Evolutionary conservation across 371 early-diverging fungal species (phyloP).

Genomic region (Zychaea mexicana): DNA sequence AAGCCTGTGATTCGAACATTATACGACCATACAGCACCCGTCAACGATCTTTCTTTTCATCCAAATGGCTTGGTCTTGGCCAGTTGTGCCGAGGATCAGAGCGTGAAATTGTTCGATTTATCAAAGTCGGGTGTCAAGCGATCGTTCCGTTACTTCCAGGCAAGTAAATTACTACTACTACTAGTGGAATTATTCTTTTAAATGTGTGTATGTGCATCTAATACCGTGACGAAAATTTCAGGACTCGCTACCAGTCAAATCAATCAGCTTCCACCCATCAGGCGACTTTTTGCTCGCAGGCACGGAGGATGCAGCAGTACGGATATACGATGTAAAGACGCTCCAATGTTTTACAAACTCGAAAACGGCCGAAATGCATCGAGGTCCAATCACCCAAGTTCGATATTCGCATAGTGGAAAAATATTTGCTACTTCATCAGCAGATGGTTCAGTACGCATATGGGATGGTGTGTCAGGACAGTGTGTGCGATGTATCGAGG

Average conservation of each 20-base stretch:
- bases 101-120: slow-evolving; percentile 89
- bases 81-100: slow-evolving; percentile 83
- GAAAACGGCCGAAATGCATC: slow-evolving; percentile 55
- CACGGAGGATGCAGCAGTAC: slow-evolving; percentile 75
- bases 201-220: too few relatives aligned
- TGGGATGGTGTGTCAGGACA: slow-evolving; percentile 84
- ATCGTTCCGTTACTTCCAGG: slow-evolving; percentile 86
- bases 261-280: slow-evolving; percentile 85
- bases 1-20: slow-evolving; percentile 86
- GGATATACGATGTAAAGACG: slow-evolving; percentile 86
- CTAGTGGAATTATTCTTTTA: too few relatives aligned
- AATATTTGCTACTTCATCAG: slow-evolving; percentile 73
- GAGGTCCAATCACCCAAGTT: slow-evolving; percentile 72
- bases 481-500: slow-evolving; percentile 68
- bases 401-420: slow-evolving; percentile 75
- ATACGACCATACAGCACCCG: slow-evolving; percentile 81
- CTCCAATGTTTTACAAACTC: slow-evolving; percentile 74
- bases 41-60: slow-evolving; percentile 90
- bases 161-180: too few relatives aligned
- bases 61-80: slow-evolving; percentile 92
- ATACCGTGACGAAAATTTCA: slow-evolving; percentile 14
- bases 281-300: slow-evolving; percentile 79
- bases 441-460: slow-evolving; percentile 86
- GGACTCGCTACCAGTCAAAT: slow-evolving; percentile 73
- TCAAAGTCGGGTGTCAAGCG: slow-evolving; percentile 78